Conservation (phyloP, 106 monocot genomes). For the Gastrodia elata region DNA sequence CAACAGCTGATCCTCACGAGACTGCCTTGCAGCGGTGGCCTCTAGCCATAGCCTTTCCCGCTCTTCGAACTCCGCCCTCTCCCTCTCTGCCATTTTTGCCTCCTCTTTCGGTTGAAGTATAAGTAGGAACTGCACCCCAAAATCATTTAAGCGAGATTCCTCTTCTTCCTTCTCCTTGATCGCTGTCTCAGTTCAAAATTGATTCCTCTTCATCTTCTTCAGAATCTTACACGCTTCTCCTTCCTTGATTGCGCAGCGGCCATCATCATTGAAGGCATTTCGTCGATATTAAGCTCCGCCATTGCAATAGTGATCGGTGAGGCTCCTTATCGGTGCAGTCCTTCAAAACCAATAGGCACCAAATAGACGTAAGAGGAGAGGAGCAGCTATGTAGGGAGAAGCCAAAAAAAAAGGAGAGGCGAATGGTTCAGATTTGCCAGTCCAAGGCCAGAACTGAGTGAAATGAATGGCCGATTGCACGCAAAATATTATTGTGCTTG, state of each 20-base stretch:
- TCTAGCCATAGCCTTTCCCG: conserved; percentile 63
- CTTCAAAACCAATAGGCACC: no score
- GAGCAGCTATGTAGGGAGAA: no score
- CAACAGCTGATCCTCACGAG: conserved; percentile 20
- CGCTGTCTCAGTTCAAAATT: conserved; percentile 48
- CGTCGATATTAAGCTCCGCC: conserved; percentile 13
- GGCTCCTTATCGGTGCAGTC: no score
- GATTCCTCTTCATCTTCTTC: conserved; percentile 82
- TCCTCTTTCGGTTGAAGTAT: conserved; percentile 50
- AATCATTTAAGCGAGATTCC: conserved; percentile 49
- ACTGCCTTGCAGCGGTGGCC: conserved; percentile 21
- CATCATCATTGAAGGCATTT: conserved; percentile 2
- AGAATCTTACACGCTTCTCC: conserved; percentile 64
- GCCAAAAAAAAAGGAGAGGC: no score
- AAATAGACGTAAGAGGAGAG: no score
- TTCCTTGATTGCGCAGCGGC: conserved; percentile 30
- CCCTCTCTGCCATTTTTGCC: conserved; percentile 47
- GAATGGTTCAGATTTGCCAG: no score
- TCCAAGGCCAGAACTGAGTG: no score
- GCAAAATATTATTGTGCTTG: no score
- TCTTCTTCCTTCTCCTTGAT: conserved; percentile 48
- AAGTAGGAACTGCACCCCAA: conserved; percentile 45
- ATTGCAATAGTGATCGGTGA: no score
- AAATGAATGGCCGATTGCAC: no score
- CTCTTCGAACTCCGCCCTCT: conserved; percentile 68